Percentiles rank a stretch among this genome's conserved stretches.
Evolutionary conservation across 192 early-diverging fungal species (phyloP).

Genomic region (Blastocladiella britannica): DNA sequence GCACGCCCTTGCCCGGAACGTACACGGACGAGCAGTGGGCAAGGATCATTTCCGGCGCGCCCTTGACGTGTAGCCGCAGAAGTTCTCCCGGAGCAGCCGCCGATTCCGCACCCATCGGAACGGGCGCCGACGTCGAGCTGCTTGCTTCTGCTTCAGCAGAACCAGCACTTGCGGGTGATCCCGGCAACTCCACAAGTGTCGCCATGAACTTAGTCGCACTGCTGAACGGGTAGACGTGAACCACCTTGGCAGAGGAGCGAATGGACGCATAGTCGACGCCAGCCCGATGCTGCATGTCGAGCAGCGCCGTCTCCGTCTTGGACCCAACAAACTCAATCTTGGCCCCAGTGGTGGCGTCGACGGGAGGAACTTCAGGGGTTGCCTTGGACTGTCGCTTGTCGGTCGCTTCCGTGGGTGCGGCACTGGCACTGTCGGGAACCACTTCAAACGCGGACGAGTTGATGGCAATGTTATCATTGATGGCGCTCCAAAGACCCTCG

Average conservation of each 20-base stretch:
- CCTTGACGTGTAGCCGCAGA: conserved; percentile 79
- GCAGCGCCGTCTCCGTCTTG: conserved; percentile 86
- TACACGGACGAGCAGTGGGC: conserved; percentile 31
- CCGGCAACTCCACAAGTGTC: too few relatives aligned
- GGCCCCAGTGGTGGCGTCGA: neutral
- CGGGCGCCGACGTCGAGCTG: too few relatives aligned
- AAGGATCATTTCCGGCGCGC: conserved; percentile 75
- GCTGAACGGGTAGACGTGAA: conserved; percentile 74
- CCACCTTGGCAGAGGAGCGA: conserved; percentile 35
- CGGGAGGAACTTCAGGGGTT: neutral
- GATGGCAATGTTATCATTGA: conserved; percentile 54
- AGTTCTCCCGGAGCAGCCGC: too few relatives aligned
- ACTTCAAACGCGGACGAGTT: conserved; percentile 56
- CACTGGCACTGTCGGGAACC: conserved; percentile 5
- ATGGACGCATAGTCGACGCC: conserved; percentile 40
- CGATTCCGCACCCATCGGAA: too few relatives aligned
- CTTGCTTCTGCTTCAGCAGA: too few relatives aligned
- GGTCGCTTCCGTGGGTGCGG: conserved; percentile 14
- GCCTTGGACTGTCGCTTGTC: conserved; percentile 15
- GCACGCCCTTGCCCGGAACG: conserved; percentile 8
- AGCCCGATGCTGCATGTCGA: conserved; percentile 48
- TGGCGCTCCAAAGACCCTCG: conserved; percentile 6
- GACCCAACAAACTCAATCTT: conserved; percentile 50
- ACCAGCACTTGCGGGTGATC: too few relatives aligned
- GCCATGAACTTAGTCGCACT: conserved; percentile 87